phyloP scores from a whole-genome alignment of 2,329 filamentous ascomycete genomes.

The Paecilomyces fulvus region DNA sequence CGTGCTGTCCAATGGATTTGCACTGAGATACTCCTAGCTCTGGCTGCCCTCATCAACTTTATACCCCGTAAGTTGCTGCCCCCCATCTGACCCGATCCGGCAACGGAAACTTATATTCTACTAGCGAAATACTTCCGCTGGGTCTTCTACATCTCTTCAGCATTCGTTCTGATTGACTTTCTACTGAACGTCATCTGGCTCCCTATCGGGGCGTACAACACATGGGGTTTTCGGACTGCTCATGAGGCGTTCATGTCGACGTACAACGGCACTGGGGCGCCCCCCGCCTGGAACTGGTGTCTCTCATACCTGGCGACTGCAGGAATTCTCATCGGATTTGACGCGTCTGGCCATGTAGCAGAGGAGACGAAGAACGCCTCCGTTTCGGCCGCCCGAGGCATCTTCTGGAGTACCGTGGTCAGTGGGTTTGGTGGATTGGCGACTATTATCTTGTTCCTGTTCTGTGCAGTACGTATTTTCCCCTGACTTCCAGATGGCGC shows the following conservation, averaged over 20 bases:
- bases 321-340: constrained; percentile 53
- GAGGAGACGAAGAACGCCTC: constrained; percentile 54
- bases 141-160: constrained; percentile 45
- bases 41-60: constrained; percentile 44
- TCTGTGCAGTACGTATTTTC: constrained; percentile 43
- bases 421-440: constrained; percentile 49
- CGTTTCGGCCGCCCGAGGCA: constrained; percentile 48
- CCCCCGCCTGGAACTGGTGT: constrained; percentile 55
- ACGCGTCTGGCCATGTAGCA: constrained; percentile 53
- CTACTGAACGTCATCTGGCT: constrained; percentile 54
- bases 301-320: constrained; percentile 54
- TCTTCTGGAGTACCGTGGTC: constrained; percentile 52
- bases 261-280: constrained; percentile 50
- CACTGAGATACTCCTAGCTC: constrained; percentile 43
- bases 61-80: constrained; percentile 37
- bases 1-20: constrained; percentile 55
- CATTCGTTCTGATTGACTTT: constrained; percentile 50
- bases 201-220: constrained; percentile 48
- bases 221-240: constrained; percentile 50
- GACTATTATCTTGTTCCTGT: constrained; percentile 51
- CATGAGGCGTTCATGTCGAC: constrained; percentile 54
- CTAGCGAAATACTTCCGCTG: constrained; percentile 39
- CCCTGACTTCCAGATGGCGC: neutral
- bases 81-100: constrained; percentile 25
- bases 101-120: constrained; percentile 17